Base-by-base conservation (phyloP, 768 basidiomycete genomes). In the Pholiota conissans region DNA sequence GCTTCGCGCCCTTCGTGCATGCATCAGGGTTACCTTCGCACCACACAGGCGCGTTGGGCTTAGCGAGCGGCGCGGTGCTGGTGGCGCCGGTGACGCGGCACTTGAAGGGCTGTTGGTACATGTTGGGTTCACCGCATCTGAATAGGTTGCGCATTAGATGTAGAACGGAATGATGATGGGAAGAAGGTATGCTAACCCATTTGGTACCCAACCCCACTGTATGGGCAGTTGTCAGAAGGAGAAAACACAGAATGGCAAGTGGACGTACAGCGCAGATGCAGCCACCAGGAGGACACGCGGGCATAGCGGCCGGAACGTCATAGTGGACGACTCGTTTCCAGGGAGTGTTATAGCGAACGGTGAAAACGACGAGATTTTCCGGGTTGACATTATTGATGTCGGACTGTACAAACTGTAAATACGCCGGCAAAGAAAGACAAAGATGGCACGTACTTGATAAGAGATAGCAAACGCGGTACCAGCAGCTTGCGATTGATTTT, bases 391-490 rank as follows among this genome's bases (percentile, higher is more conserved):
- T 40, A 10, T 63, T 71, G 60, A 84, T 70, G 50, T 82, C 77
- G 8, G 81, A 81, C 79, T 81, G 35, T 2, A 14, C 5, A 46
- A n/a, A n/a, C n/a, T n/a, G n/a, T n/a, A n/a, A n/a, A n/a, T n/a
- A n/a, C n/a, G n/a, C n/a, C n/a, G n/a, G n/a, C n/a, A n/a, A 39
- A n/a, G n/a, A 50, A 13, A 42, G 47, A 40, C 16, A 20, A 47
- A 28, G 24, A 48, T 42, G 24, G 24, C 55, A 48, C 18, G 24
- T 18, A 81, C 81, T 49, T 75, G 64, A 61, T 84, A 84, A 16
- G 82, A 75, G 55, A 84, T 84, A 14, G 81, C 82, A 57, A 84
- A 82, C 5, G 79, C 82, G 32, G 81, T 81, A 1, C 83, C 83
- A 46, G 83, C 80, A 42, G 81, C 80, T 69, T 71, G 78, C 6